Conservation (phyloP, 2,329 filamentous ascomycete genomes). For the Berkeleyomyces basicola region DNA sequence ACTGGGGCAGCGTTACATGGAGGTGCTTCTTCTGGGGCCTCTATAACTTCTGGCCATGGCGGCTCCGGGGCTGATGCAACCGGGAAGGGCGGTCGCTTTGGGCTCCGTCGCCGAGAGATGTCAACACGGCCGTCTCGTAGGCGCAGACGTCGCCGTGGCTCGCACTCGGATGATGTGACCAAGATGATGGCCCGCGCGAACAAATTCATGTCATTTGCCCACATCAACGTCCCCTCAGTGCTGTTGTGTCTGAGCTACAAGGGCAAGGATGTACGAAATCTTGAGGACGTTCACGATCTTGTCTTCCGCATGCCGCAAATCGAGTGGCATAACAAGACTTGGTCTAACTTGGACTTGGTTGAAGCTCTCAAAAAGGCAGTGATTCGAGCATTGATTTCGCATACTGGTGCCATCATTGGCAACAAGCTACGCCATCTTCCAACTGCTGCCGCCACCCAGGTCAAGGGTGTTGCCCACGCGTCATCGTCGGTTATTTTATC, state of each 20-base stretch:
- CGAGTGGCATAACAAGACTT: constrained; percentile 97
- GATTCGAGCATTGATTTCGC: constrained; percentile 81
- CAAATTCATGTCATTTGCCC: constrained; percentile 93
- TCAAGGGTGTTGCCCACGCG: constrained; percentile 49
- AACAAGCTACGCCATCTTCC: constrained; percentile 94
- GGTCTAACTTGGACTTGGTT: constrained; percentile 92
- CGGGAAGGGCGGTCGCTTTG: constrained; percentile 29
- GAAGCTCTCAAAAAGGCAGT: constrained; percentile 88
- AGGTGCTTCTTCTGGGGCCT: background rate
- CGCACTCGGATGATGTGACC: constrained; percentile 71
- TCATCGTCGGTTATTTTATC: constrained; percentile 38
- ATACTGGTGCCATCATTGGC: constrained; percentile 88
- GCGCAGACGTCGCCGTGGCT: constrained; percentile 17
- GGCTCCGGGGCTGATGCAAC: background rate
- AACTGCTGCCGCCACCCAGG: constrained; percentile 47
- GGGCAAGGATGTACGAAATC: constrained; percentile 83
- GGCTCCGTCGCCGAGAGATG: constrained; percentile 32
- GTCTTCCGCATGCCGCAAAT: constrained; percentile 90
- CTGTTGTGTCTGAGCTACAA: constrained; percentile 94
- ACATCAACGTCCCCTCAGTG: constrained; percentile 88
- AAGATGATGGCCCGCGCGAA: constrained; percentile 94
- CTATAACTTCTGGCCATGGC: background rate
- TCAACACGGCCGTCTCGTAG: constrained; percentile 29
- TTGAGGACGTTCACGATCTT: constrained; percentile 94
- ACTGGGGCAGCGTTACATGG: background rate